phyloP scores from a whole-genome alignment of 495 filamentous ascomycete genomes.

The Penicillium waksmanii region DNA sequence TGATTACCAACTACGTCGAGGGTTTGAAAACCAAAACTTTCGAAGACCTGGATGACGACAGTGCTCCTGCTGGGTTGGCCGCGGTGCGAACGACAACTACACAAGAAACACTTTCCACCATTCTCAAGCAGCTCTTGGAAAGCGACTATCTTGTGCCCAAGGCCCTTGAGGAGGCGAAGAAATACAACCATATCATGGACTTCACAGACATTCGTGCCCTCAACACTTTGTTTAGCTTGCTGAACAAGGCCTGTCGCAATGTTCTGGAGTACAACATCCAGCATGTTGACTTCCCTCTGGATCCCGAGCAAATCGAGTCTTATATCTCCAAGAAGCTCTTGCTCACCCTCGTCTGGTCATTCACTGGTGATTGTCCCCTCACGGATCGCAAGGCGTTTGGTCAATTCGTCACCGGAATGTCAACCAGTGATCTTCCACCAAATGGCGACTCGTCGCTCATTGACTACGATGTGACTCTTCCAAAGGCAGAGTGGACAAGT shows the following conservation, averaged over 20 bases:
- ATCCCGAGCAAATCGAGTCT: conserved; percentile 82
- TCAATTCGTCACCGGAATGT: conserved; percentile 74
- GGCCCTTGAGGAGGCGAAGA: conserved; percentile 73
- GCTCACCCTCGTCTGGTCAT: conserved; percentile 88
- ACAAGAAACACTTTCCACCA: conserved; percentile 74
- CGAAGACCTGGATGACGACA: conserved; percentile 93
- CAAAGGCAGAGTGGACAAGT: conserved; percentile 81
- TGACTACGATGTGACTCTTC: conserved; percentile 89
- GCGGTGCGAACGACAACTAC: conserved; percentile 74
- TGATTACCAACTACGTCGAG: conserved; percentile 88
- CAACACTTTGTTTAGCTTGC: conserved; percentile 89
- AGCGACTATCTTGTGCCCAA: conserved; percentile 76
- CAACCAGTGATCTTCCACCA: conserved; percentile 79
- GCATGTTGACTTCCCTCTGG: conserved; percentile 90
- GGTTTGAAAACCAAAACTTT: conserved; percentile 78
- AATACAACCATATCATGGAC: conserved; percentile 96
- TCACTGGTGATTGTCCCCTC: conserved; percentile 93
- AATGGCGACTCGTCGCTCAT: conserved; percentile 83
- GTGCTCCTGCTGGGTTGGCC: conserved; percentile 76
- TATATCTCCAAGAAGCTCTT: conserved; percentile 92
- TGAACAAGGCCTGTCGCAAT: conserved; percentile 90
- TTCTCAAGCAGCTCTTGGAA: conserved; percentile 74
- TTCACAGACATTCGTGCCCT: conserved; percentile 88
- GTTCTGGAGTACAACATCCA: conserved; percentile 94
- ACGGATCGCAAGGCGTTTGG: conserved; percentile 86